Evolutionary conservation across 345 rosid genomes (phyloP), one percentile per base, ranked within the genome.

Genomic region (Citrus sp.): DNA sequence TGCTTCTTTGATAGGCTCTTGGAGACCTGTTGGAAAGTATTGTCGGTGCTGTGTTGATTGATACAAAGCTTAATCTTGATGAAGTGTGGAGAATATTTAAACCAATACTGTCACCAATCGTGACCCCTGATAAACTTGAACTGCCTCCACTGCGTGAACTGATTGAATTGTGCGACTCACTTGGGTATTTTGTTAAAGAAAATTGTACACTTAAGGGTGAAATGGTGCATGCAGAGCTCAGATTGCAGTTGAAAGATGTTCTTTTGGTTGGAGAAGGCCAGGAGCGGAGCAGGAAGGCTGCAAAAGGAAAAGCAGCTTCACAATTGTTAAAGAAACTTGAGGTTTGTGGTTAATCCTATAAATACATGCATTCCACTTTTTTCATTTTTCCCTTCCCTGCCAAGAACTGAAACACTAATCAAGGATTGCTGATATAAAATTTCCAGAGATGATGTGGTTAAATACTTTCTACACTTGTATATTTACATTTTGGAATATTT

Each of bases 1-100:
- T 56, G 66, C 67, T 77, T 75, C 59, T 82, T 78, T 61, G 70
- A 70, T 67, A 93, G 99, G 94, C 93, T 80, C 98, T 94, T 79
- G 99, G 97, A 32, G 99, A 95, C 81, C 21, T 94, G 82, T 84
- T 94, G 84, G 97, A 95, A 84, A 94, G 98, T 80, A 91, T 95
- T 32, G 90, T 91, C 3, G 97, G 97, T 56, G 99, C 98, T 60
- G 82, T 93, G 60, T 71, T 94, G 74, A 81, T 95, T n/a, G 97
- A 95, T 86, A 80, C 92, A 22, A 88, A 82, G 55, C 84, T 94
- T 74, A 85, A 90, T 82, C 90, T 93, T 18, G 92, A 91, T 64
- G 84, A 87, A 78, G 93, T 95, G 27, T 94, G 97, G 99, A 89
- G 84, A 85, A 77, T 90, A 84, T 86, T 88, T 77, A 85, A 92